Evolutionary conservation across 768 basidiomycete genomes (phyloP), one percentile per base, ranked within the genome.

Genomic region (Tephrocybe sp.): DNA sequence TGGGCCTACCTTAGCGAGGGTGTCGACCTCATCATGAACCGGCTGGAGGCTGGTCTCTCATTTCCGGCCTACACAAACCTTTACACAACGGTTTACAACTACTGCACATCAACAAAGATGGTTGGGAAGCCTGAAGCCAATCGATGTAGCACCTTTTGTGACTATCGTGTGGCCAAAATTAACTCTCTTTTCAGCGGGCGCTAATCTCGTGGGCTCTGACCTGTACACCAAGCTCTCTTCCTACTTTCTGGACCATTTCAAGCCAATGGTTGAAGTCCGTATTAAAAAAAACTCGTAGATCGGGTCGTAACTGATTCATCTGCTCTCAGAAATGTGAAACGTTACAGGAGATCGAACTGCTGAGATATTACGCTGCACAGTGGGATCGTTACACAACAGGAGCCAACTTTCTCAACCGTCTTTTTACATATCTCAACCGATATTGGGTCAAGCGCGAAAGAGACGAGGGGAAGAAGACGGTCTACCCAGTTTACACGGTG

Each of bases 371-470:
- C 63, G 93, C 92, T 3, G 66, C 73, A 52, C 90, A 98, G 65
- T 98, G 97, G 97, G 89, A 93, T 65, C 81, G 93, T 36, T 98
- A 98, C 68, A 99, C 97, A 1, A 96, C 87, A 1, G 96, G 97
- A 57, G 95, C 97, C 1, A 94, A 91, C 66, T 98, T 94, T 64
- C 87, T 98, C 64, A 96, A 98, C 64, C 88, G 97, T 51, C 70
- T 99, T 30, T 98, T 98, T 75, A 92, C 92, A 9, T 98, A 98
- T 71, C 82, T 99, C 51, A 98, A 98, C 68, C 89, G 97, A 25
- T 95, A 98, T 67, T 99, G 97, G 97, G 97, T 99, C 41, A 98
- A 97, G 72, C 83, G 97, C 48, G 97, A 99, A 67, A 86, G 96
- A 64, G 96, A 98, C 60, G 97, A 99, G 64, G 97, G 97, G 12